Evolutionary conservation across 139 green algal species (phyloP), one percentile per base, ranked within the genome.

Genomic region (Chloropicon primus): DNA sequence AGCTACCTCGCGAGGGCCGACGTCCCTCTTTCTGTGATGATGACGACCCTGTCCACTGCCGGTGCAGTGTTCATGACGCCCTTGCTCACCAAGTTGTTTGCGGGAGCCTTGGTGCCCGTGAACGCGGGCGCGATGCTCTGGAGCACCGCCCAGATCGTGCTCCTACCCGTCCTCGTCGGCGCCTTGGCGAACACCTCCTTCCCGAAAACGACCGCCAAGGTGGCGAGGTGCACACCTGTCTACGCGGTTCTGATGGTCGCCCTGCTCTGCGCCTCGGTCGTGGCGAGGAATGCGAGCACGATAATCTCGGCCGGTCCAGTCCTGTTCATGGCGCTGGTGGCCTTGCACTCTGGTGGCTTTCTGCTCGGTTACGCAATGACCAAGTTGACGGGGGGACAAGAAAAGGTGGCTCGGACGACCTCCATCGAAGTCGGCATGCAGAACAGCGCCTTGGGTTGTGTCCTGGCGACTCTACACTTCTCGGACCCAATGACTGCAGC

Each of bases 381-480:
- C 0, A 79, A 73, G 2, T n/a, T 54, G 17, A 21, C 88, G 26
- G 83, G 85, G n/a, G 62, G 90, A 10, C 79, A 76, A 0, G 85
- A 89, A 74, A 76, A 71, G 1, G 79, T 82, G 22, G 85, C 86
- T 1, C 78, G 88, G 25, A 92, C 89, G 26, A 89, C 85, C 54
- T 85, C 81, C 79, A 90, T 93, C 21, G 24, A 85, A 81, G 84
- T 90, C 21, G 85, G 89, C 41, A 91, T 89, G 88, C 89, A 92
- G 75, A 94, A 94, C 80, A 85, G 72, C 29, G 88, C 86, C 27
- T 84, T 92, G 23, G 90, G 87, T 22, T 87, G 86, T 0, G 86
- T 94, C n/a, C 82, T 96, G n/a, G 90, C 90, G 0, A 74, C 86
- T 0, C 53, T 89, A 0, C 87, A 92, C 74, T 95, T 95, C 41